These are phyloP conservation scores for Warburgia ugandensis DNA, from an alignment of 164 flowering plant species.

Conservation along the genomic window DNA sequence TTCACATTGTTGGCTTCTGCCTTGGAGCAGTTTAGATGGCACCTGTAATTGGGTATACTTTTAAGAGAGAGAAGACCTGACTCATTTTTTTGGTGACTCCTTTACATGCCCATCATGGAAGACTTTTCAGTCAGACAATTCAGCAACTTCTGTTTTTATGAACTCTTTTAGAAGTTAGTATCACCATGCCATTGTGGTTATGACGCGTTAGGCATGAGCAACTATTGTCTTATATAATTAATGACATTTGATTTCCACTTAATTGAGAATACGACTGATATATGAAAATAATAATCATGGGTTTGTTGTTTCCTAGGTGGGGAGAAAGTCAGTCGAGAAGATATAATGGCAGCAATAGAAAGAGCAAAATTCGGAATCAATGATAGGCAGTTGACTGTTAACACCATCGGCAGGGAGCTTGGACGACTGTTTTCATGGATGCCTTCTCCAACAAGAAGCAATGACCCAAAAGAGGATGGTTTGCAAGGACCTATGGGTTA, in stretches of 20 bases:
- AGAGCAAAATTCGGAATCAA: conserved; percentile 92
- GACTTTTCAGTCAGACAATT: too few species aligned
- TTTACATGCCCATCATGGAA: too few species aligned
- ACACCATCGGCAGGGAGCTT: conserved; percentile 51
- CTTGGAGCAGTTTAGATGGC: too few species aligned
- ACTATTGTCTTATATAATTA: not conserved
- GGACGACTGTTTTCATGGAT: conserved; percentile 86
- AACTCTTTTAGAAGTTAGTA: too few species aligned
- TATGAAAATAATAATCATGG: not conserved
- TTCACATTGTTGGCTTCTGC: too few species aligned
- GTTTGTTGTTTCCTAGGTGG: conserved; percentile 41
- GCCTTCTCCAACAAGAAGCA: conserved; percentile 51
- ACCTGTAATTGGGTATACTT: too few species aligned
- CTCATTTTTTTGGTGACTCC: too few species aligned
- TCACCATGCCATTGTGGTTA: too few species aligned
- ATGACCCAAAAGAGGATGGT: conserved; percentile 37
- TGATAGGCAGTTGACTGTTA: conserved; percentile 31
- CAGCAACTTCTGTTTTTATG: too few species aligned
- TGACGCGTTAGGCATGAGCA: not conserved
- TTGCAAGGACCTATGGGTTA: conserved; percentile 63
- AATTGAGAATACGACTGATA: not conserved
- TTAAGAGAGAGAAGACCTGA: too few species aligned
- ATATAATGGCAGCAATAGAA: conserved; percentile 88
- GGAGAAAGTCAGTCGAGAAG: conserved; percentile 73
- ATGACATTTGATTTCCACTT: not conserved